Conservation (phyloP, 345 rosid genomes). For the Mercurialis annua region DNA sequence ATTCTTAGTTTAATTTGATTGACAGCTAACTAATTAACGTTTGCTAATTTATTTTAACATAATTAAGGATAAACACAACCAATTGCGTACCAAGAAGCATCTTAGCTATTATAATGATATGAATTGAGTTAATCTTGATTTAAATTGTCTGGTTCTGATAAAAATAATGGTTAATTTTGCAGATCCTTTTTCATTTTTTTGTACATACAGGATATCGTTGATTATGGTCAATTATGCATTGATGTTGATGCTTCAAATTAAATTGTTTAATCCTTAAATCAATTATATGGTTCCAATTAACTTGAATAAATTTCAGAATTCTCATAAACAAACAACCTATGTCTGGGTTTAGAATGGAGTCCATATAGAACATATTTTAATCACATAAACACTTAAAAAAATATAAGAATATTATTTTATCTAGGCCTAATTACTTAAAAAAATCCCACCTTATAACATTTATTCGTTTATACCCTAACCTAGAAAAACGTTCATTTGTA, state of each 20-base stretch:
- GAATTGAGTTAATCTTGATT: neutral
- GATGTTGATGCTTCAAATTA: neutral
- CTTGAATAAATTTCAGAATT: neutral
- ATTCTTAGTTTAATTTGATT: neutral
- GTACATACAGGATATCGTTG: neutral
- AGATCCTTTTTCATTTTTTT: neutral
- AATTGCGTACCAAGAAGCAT: neutral
- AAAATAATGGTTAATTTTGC: neutral
- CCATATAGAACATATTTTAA: neutral
- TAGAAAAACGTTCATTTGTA: too few relatives aligned
- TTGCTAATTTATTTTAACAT: too few relatives aligned
- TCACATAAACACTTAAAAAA: too few relatives aligned
- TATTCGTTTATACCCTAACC: too few relatives aligned
- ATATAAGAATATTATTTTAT: neutral
- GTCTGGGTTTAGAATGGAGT: neutral
- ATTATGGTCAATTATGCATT: neutral
- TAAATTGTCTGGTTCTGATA: neutral
- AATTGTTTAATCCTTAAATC: neutral
- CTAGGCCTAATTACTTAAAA: too few relatives aligned
- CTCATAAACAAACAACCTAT: neutral
- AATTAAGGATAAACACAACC: neutral
- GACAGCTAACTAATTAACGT: conserved; percentile 8
- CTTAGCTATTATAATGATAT: neutral
- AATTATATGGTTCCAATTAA: neutral
- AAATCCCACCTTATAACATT: too few relatives aligned